phyloP scores from a whole-genome alignment of 768 basidiomycete genomes.

The Auricularia cornea region DNA sequence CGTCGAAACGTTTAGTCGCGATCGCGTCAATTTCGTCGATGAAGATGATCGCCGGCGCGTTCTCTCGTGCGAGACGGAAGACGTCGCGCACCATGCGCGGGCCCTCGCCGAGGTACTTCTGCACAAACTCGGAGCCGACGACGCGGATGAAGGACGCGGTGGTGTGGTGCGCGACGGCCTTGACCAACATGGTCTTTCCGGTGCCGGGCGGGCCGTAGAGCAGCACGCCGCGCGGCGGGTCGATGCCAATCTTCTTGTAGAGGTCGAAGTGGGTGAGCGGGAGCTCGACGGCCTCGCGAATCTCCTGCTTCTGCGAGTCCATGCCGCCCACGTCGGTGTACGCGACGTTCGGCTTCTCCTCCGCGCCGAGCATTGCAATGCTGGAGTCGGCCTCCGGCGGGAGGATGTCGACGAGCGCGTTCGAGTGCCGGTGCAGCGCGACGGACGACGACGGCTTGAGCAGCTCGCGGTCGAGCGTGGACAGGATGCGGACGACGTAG shows the following conservation, averaged over 20 bases:
- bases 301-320: slow-evolving; percentile 98
- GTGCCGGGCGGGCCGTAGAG: slow-evolving; percentile 98
- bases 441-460: slow-evolving; percentile 96
- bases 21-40: slow-evolving; percentile 99
- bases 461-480: slow-evolving; percentile 92
- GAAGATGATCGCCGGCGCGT: slow-evolving; percentile 96
- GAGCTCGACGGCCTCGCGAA: slow-evolving; percentile 94
- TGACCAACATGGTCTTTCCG: slow-evolving; percentile 98
- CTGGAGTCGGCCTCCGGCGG: slow-evolving; percentile 98
- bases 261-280: slow-evolving; percentile 95
- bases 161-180: slow-evolving; percentile 98
- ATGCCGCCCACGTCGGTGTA: slow-evolving; percentile 96
- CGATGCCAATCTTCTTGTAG: slow-evolving; percentile 99
- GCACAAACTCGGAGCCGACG: slow-evolving; percentile 96
- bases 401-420: slow-evolving; percentile 94
- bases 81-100: slow-evolving; percentile 99
- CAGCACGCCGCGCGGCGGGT: slow-evolving; percentile 94
- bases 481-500: slow-evolving; percentile 95
- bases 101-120: slow-evolving; percentile 98
- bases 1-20: slow-evolving; percentile 98
- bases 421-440: slow-evolving; percentile 97
- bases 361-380: slow-evolving; percentile 87
- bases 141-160: slow-evolving; percentile 97
- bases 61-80: slow-evolving; percentile 94
- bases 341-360: slow-evolving; percentile 90